Percentiles rank a stretch among this genome's conserved stretches.
Conservation (phyloP, 1,284 basidiomycete genomes). For the Cryptococcus sp. region DNA sequence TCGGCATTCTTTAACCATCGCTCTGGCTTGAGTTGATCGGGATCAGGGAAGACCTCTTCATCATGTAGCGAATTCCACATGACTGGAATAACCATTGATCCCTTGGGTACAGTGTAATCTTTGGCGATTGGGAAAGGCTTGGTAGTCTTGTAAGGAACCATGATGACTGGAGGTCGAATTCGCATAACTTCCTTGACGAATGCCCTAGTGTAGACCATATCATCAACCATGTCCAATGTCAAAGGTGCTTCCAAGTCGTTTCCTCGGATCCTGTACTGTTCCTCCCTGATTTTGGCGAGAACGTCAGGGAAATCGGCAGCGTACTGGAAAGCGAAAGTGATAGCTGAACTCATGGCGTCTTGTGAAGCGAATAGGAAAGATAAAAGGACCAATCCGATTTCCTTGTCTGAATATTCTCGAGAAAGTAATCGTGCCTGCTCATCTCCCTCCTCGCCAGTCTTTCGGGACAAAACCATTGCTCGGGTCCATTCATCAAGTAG, state of each 20-base stretch:
- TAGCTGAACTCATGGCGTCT: slow-evolving; percentile 93
- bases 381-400: slow-evolving; percentile 95
- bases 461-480: slow-evolving; percentile 57
- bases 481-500: slow-evolving; percentile 90
- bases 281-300: slow-evolving; percentile 81
- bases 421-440: slow-evolving; percentile 48
- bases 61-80: slow-evolving; percentile 95
- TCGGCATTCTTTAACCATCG: slow-evolving; percentile 86
- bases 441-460: slow-evolving; percentile 62
- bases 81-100: slow-evolving; percentile 95
- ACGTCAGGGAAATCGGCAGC: slow-evolving; percentile 88
- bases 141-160: slow-evolving; percentile 91
- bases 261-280: slow-evolving; percentile 79
- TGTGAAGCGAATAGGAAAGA: slow-evolving; percentile 97
- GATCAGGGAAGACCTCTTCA: slow-evolving; percentile 78
- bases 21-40: slow-evolving; percentile 78
- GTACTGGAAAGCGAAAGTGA: slow-evolving; percentile 89
- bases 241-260: slow-evolving; percentile 75
- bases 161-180: slow-evolving; percentile 84
- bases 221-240: slow-evolving; percentile 82
- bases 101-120: slow-evolving; percentile 86
- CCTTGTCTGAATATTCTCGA: slow-evolving; percentile 83
- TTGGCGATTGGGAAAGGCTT: slow-evolving; percentile 86
- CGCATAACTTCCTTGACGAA: slow-evolving; percentile 90
- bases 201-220: slow-evolving; percentile 89